Conservation (phyloP, 164 flowering plant genomes). For the Vitis vinifera region DNA sequence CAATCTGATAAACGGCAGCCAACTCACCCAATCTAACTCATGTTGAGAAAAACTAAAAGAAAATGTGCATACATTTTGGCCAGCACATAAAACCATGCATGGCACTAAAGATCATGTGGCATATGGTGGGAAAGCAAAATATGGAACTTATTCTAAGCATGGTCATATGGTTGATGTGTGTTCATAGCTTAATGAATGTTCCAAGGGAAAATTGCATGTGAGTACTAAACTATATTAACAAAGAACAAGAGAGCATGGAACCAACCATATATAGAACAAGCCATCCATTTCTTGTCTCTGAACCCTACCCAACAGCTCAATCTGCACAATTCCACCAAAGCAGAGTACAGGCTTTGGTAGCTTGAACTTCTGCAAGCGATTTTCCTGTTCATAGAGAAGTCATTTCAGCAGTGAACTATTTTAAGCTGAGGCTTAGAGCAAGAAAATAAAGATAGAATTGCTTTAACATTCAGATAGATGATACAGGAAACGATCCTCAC, state of each 20-base stretch:
- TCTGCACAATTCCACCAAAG: constrained; percentile 69
- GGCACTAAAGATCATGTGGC: background rate
- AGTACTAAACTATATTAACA: background rate
- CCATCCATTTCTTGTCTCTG: constrained; percentile 75
- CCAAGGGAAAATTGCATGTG: too few relatives aligned
- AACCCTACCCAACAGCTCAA: constrained; percentile 75
- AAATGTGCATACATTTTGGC: background rate
- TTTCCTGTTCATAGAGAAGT: constrained; percentile 47
- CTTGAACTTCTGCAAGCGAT: constrained; percentile 64
- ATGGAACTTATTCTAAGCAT: background rate
- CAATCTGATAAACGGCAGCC: too few relatives aligned
- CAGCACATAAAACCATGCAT: background rate
- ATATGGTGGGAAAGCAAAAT: background rate
- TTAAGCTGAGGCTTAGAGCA: background rate
- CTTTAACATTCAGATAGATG: background rate
- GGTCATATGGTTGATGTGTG: too few relatives aligned
- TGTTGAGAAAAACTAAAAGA: too few relatives aligned
- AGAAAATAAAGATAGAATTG: background rate
- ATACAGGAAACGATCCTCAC: background rate
- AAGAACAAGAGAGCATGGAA: background rate
- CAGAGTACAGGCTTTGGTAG: constrained; percentile 78
- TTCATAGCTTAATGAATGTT: too few relatives aligned
- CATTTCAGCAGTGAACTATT: background rate
- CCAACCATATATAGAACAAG: constrained; percentile 73
- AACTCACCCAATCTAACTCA: too few relatives aligned